Evolutionary conservation across 2,329 filamentous ascomycete genomes (phyloP).

Genomic region (Diaporthe ampelina): DNA sequence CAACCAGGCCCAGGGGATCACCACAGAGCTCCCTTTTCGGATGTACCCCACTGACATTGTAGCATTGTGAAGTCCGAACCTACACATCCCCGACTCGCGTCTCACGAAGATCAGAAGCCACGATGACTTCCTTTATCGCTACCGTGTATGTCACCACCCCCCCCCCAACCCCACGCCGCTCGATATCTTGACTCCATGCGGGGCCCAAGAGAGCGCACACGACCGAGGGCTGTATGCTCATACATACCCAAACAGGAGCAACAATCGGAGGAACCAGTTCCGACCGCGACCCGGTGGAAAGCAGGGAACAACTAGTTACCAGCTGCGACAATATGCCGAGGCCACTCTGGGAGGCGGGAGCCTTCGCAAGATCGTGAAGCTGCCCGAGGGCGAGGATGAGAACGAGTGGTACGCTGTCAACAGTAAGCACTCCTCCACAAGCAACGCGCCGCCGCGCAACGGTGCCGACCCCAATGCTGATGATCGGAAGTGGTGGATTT

Average conservation of each 20-base stretch:
- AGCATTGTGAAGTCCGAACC: constrained; percentile 7
- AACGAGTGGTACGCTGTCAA: constrained; percentile 99
- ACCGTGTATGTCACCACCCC: constrained; percentile 81
- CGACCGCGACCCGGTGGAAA: constrained; percentile 87
- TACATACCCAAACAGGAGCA: constrained; percentile 71
- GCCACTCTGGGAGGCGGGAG: constrained; percentile 96
- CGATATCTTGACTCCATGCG: constrained; percentile 46
- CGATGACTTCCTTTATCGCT: constrained; percentile 84
- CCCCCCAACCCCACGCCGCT: constrained; percentile 50
- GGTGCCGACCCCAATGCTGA: background rate
- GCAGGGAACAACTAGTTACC: constrained; percentile 87
- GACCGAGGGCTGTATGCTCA: constrained; percentile 16
- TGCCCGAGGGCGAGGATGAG: constrained; percentile 96
- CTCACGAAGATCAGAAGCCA: constrained; percentile 42
- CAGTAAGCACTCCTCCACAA: constrained; percentile 67
- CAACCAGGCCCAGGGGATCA: constrained; percentile 6
- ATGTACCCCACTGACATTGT: constrained; percentile 28
- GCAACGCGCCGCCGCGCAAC: constrained; percentile 46
- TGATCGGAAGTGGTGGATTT: constrained; percentile 90
- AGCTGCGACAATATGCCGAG: constrained; percentile 97
- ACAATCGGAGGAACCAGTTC: constrained; percentile 91
- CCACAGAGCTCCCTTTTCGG: background rate
- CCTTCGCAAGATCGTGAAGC: constrained; percentile 93
- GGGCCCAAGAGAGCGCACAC: constrained; percentile 15
- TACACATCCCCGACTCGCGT: constrained; percentile 1